Base-by-base conservation (phyloP, 441 rosid genomes). In the Croton setiger region DNA sequence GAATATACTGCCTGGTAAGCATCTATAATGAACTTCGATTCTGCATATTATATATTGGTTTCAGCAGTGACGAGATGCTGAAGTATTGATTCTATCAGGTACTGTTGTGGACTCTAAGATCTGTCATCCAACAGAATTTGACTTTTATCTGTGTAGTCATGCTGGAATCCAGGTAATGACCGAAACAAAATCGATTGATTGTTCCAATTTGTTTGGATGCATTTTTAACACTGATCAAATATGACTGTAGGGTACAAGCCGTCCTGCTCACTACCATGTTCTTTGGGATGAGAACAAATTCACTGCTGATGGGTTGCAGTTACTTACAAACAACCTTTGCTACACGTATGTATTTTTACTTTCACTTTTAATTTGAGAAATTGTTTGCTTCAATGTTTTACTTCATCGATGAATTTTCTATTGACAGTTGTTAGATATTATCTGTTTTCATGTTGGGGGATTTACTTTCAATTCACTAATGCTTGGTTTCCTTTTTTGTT, bases 191-290 rank as follows among this genome's bases (percentile, higher is more conserved):
- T 27, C 31, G 31, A 27, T 13, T 7, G 43, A 45, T 77, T 33
- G 23, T 8, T 47, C 0, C 4, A 43, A 10, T 27, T 27, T 27
- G 31, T 23, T 35, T 15, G 23, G 3, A 33, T 33, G 31, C 20
- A 13, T 37, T 18, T 13, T 45, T 66, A 45, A 58, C 21, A 4
- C 53, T 72, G 43, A 17, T 20, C 39, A 52, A 69, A 20, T 12
- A 15, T 21, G 39, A 67, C 7, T 0, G 8, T 57, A 94, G 98
- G 99, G 98, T 0, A 94, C 98, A n/a, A 90, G 97, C 70, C 93
- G 98, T 48, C 99, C 99, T 0, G 98, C 99, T 8, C 99, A 94
- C 76, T 94, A 94, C 72, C 99, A 94, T 69, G 99, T 94, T 41
- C 80, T 95, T 11, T 95, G 99, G 97, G 99, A 93, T 71, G 99